Evolutionary conservation across 2,329 filamentous ascomycete species (phyloP).

Genomic region (Monosporascus ibericus): DNA sequence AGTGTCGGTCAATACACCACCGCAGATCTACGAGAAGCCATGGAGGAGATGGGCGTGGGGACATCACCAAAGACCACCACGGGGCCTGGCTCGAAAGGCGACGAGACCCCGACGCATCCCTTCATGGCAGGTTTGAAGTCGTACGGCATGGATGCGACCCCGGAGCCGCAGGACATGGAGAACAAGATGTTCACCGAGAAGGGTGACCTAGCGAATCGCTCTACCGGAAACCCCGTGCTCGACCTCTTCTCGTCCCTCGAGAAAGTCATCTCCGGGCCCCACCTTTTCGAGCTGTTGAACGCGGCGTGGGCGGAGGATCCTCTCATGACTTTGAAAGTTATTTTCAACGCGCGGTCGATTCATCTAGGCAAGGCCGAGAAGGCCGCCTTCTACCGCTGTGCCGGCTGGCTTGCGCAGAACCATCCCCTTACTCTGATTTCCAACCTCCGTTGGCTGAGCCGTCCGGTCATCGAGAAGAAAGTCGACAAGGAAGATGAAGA

Average conservation of each 20-base stretch:
- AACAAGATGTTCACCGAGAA: conserved; percentile 50
- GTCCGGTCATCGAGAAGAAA: conserved; percentile 51
- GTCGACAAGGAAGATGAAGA: conserved; percentile 30
- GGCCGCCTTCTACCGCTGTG: conserved; percentile 42
- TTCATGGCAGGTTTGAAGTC: conserved; percentile 30
- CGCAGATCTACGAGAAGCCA: conserved; percentile 5
- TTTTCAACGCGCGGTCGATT: conserved; percentile 56
- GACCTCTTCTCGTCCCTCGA: conserved; percentile 50
- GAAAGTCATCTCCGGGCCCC: conserved; percentile 28
- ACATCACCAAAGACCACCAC: not conserved
- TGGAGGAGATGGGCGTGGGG: conserved; percentile 3
- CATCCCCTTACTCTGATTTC: conserved; percentile 48
- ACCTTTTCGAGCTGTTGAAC: conserved; percentile 36
- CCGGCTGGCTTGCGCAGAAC: conserved; percentile 49
- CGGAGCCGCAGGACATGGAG: conserved; percentile 14
- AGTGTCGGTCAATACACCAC: conserved; percentile 5
- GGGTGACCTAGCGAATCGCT: conserved; percentile 39
- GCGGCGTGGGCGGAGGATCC: conserved; percentile 44
- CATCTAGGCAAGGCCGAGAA: conserved; percentile 50
- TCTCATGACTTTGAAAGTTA: conserved; percentile 47
- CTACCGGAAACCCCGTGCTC: conserved; percentile 39
- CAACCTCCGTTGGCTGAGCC: conserved; percentile 50
- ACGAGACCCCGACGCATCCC: conserved; percentile 10
- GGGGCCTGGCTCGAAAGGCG: not conserved
- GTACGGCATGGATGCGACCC: conserved; percentile 5